Percentiles rank a stretch among this genome's conserved stretches.
phyloP scores from a whole-genome alignment of 495 filamentous ascomycete species.

The Penicillium coprophilum region DNA sequence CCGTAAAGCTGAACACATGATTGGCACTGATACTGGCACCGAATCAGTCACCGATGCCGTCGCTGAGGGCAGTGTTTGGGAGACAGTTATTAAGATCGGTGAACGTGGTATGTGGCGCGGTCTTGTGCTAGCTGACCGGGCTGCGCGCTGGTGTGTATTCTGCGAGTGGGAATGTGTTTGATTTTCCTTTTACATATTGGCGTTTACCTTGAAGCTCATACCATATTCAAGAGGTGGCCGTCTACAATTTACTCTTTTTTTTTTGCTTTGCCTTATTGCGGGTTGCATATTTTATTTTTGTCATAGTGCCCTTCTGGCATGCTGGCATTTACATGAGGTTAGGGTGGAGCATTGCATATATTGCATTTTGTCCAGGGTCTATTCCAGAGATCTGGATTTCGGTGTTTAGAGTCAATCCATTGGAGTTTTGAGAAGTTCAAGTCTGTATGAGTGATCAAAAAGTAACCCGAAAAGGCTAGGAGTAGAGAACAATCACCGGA shows the following conservation, averaged over 20 bases:
- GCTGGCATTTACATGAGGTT: slow-evolving; percentile 33
- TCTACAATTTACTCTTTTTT: slow-evolving; percentile 14
- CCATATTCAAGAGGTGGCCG: slow-evolving; percentile 5
- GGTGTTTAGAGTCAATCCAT: slow-evolving; percentile 20
- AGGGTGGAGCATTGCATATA: slow-evolving; percentile 32
- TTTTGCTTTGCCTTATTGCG: slow-evolving; percentile 11
- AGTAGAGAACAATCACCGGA: neutral
- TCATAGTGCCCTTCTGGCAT: slow-evolving; percentile 17
- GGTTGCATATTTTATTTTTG: slow-evolving; percentile 11
- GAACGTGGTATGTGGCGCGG: slow-evolving; percentile 91
- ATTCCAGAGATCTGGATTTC: slow-evolving; percentile 4
- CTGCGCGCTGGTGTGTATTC: slow-evolving; percentile 97
- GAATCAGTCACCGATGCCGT: slow-evolving; percentile 51
- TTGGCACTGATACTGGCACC: slow-evolving; percentile 45
- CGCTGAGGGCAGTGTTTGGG: slow-evolving; percentile 84
- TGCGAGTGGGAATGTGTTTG: slow-evolving; percentile 84
- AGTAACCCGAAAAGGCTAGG: neutral
- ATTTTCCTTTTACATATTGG: slow-evolving; percentile 15
- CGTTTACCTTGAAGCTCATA: slow-evolving; percentile 5
- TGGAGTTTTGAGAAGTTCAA: slow-evolving; percentile 8
- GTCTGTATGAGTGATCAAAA: neutral
- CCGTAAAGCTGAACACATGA: slow-evolving; percentile 76
- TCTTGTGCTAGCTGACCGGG: slow-evolving; percentile 90
- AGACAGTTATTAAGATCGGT: slow-evolving; percentile 97
- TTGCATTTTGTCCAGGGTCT: slow-evolving; percentile 16